Base-by-base conservation (phyloP, 75 land plant genomes). In the Cunninghamia lanceolata region DNA sequence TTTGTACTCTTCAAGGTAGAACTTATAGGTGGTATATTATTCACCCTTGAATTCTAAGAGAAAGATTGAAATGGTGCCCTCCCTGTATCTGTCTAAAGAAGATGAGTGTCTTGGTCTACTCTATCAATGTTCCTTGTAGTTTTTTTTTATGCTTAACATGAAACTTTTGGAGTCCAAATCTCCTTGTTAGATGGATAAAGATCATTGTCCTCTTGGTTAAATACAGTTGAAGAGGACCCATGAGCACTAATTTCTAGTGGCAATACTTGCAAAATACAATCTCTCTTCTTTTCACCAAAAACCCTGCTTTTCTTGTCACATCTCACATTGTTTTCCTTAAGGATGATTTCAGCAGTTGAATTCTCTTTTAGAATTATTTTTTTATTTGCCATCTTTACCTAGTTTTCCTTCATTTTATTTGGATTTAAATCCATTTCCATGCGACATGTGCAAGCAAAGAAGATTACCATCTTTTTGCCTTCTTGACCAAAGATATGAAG, bases 61-160 rank as follows among this genome's bases (percentile, higher is more conserved):
- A 91, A 85, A 88, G 92, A 50, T 63, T 86, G 90, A 82, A 91
- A 93, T 50, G 93, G 94, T 2, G 78, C 76, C 78, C 93, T 86
- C 16, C 85, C 90, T 25, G 70, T 54, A 85, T 91, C 50, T 86
- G 54, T 70, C 14, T 43, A 28, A 40, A 50, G 52, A 50, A 7
- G 7, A 50, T 80, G 56, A 16, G 39, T 84, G 36, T 89, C 86
- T 70, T 66, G 40, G 82, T 56, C 79, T 38, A 47, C 5, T 83
- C 71, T 83, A 13, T 7, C 56, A 70, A 38, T 73, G 50, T 47
- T 88, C 43, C 82, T 30, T 39, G 59, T 39, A 2, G 42, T 35
- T 25, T 0, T 84, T 15, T 38, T 86, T 21, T n/a, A 42, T 80
- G 85, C 89, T 25, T 25, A 83, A 32, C 52, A 66, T 25, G 83